Evolutionary conservation across 306 rosid species (phyloP).

Genomic region (Betula pendula): DNA sequence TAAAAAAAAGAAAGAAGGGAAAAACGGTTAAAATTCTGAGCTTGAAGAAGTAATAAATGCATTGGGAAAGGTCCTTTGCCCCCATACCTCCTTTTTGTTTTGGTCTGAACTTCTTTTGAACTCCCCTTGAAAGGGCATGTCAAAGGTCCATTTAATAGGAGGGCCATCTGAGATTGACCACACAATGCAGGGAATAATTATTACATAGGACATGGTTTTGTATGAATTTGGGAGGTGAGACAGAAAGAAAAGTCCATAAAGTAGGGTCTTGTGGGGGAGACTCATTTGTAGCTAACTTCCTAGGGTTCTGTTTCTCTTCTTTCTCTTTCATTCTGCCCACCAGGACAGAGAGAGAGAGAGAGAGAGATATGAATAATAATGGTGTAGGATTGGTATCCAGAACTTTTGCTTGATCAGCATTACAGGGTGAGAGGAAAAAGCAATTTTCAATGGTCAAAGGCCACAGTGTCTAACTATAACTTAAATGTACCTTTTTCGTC

Average conservation of each 20-base stretch:
- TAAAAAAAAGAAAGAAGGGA: background rate
- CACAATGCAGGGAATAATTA: slow-evolving; percentile 45
- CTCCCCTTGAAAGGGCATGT: slow-evolving; percentile 18
- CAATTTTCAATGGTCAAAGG: slow-evolving; percentile 42
- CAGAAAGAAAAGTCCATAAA: slow-evolving; percentile 45
- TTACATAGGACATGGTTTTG: slow-evolving; percentile 57
- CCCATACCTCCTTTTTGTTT: background rate
- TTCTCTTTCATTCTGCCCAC: slow-evolving; percentile 44
- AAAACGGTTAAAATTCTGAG: background rate
- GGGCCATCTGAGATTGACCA: slow-evolving; percentile 59
- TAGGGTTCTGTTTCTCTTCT: slow-evolving; percentile 54
- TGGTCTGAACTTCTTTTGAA: slow-evolving; percentile 10
- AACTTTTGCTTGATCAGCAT: background rate
- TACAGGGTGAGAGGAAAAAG: background rate
- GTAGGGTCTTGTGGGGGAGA: slow-evolving; percentile 38
- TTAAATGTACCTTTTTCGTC: background rate
- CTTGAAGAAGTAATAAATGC: background rate
- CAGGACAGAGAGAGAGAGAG: slow-evolving; percentile 18
- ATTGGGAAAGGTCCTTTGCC: background rate
- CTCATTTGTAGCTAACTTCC: slow-evolving; percentile 48
- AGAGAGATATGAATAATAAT: slow-evolving; percentile 18
- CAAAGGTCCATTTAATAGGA: slow-evolving; percentile 35
- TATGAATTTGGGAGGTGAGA: slow-evolving; percentile 46
- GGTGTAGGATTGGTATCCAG: slow-evolving; percentile 20
- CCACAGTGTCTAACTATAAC: background rate